phyloP scores from a whole-genome alignment of 192 early-diverging fungal genomes.

The Rhizoclosmatium globosum region DNA sequence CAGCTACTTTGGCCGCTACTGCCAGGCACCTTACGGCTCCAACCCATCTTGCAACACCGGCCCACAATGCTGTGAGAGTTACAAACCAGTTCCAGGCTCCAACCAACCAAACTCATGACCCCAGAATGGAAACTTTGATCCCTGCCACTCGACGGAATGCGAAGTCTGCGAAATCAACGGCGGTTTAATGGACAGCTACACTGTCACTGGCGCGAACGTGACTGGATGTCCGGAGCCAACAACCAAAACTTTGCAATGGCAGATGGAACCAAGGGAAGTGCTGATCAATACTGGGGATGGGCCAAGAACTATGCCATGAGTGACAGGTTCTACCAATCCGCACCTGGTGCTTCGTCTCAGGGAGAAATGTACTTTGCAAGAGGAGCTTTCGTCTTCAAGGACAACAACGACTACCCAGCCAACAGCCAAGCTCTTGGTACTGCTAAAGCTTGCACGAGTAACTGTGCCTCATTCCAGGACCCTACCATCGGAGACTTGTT shows the following conservation, averaged over 20 bases:
- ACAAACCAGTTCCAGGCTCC: neutral
- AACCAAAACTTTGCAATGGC: constrained; percentile 31
- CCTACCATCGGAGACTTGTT: constrained; percentile 6
- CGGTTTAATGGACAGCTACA: constrained; percentile 35
- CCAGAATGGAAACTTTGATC: neutral
- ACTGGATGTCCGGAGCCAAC: neutral
- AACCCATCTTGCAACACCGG: constrained; percentile 18
- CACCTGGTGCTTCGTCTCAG: constrained; percentile 13
- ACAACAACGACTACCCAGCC: constrained; percentile 6
- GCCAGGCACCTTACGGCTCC: constrained; percentile 12
- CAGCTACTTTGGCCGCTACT: constrained; percentile 29
- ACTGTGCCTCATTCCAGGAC: neutral
- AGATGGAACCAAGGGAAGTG: constrained; percentile 12
- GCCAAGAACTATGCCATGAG: constrained; percentile 31
- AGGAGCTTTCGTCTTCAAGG: constrained; percentile 23
- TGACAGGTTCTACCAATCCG: constrained; percentile 31
- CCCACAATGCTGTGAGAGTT: constrained; percentile 9
- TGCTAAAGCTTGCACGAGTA: neutral
- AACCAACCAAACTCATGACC: neutral
- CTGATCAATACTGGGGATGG: constrained; percentile 23
- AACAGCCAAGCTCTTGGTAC: neutral
- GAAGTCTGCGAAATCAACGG: constrained; percentile 33
- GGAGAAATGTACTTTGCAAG: constrained; percentile 37
- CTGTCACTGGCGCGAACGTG: neutral
- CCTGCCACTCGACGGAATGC: neutral